Evolutionary conservation across 768 basidiomycete genomes (phyloP), one percentile per base, ranked within the genome.

Genomic region (Leccinum variicolor): DNA sequence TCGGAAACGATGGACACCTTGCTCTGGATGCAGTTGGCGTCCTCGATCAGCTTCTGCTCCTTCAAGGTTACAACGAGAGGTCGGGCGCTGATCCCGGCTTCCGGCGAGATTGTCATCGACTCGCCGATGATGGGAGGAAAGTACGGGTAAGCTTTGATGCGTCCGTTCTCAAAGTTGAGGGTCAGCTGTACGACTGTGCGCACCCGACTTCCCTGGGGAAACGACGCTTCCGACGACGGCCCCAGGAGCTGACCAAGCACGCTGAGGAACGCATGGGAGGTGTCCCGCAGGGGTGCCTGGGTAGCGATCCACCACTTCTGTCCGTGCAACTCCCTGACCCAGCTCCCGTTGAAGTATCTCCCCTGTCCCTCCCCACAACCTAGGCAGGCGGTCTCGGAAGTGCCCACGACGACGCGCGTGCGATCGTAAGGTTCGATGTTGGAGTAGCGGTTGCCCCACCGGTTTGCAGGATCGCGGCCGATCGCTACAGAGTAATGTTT

Each of bases 121-220:
- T 84, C 76, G 21, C 90, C 90, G 33, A 85, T 75, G 1, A 71
- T 64, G 23, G 69, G 64, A 0, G 92, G 87, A 62, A 94, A 92
- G 73, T 95, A 95, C 1, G 81, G 73, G 66, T 90, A 82, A 2
- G 90, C 90, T 70, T 93, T 94, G 59, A 77, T 77, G 47, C 84
- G 77, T 1, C 88, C 86, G 43, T 76, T 73, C 69, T 95, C 93
- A n/a, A 82, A 62, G 61, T 85, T 79, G 58, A 75, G 84, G 1
- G 93, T 92, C 50, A 95, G 81, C 70, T 94, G 93, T 11, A 95
- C 88, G 62, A 92, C 81, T 1, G 90, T 91, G 51, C 85, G 82
- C 10, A 92, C 75, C 21, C 79, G 83, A 60, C 77, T 80, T 23
- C 67, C 72, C 13, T 61, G 62, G 11, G 67, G 62, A n/a, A 68